Evolutionary conservation across 345 rosid genomes (phyloP).

Genomic region (Gossypium anomalum): DNA sequence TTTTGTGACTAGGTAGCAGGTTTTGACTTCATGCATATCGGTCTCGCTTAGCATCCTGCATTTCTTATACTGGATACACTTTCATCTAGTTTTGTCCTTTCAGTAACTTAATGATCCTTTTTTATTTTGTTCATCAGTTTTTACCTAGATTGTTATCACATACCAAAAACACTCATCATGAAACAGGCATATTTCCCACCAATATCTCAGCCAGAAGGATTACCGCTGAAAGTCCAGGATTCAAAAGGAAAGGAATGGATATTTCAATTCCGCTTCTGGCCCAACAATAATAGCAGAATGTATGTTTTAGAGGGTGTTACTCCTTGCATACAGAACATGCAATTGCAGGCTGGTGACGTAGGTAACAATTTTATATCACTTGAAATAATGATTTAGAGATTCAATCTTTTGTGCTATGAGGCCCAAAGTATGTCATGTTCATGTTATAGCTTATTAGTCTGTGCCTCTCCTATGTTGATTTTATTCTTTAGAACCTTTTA

Average conservation of each 20-base stretch:
- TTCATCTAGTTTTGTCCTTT: background rate
- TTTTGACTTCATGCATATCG: background rate
- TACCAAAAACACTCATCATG: slow-evolving; percentile 17
- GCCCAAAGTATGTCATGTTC: slow-evolving; percentile 7
- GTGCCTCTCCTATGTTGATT: slow-evolving; percentile 1
- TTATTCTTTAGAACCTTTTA: slow-evolving; percentile 12
- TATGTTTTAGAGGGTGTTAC: slow-evolving; percentile 94
- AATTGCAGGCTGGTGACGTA: slow-evolving; percentile 93
- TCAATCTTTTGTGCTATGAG: background rate
- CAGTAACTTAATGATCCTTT: background rate
- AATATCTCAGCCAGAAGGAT: slow-evolving; percentile 80
- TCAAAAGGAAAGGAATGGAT: slow-evolving; percentile 91
- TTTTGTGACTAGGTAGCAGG: background rate
- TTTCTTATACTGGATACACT: background rate
- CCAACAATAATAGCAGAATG: slow-evolving; percentile 85
- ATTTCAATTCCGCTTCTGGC: slow-evolving; percentile 97
- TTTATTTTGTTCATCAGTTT: slow-evolving; percentile 10
- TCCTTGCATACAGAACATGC: slow-evolving; percentile 91
- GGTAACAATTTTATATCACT: slow-evolving; percentile 39
- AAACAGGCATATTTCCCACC: slow-evolving; percentile 82
- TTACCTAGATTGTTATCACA: background rate
- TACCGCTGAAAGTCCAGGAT: slow-evolving; percentile 91
- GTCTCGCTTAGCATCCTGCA: background rate
- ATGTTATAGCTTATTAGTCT: background rate
- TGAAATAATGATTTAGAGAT: slow-evolving; percentile 3